Evolutionary conservation across 1,284 basidiomycete genomes (phyloP).

Genomic region (Jaminaea rosea): DNA sequence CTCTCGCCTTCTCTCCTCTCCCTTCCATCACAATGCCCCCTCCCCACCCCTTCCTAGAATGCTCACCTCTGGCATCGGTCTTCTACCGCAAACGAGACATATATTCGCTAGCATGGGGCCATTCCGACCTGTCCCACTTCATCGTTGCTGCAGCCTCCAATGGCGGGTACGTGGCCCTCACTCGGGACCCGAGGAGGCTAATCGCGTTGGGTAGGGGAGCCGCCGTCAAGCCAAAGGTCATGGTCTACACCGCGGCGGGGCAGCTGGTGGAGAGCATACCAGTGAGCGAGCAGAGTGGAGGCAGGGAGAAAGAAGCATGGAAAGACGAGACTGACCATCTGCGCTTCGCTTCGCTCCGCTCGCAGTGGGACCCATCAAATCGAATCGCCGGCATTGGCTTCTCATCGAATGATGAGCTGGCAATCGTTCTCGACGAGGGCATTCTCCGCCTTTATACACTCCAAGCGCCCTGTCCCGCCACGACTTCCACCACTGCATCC

Average conservation of each 20-base stretch:
- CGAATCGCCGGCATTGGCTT: conserved; percentile 71
- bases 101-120: conserved; percentile 65
- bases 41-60: conserved; percentile 31
- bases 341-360: not conserved
- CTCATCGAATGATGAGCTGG: conserved; percentile 68
- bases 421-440: conserved; percentile 84
- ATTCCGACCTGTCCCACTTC: conserved; percentile 68
- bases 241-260: conserved; percentile 52
- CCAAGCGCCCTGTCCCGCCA: conserved; percentile 28
- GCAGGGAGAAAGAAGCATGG: conserved; percentile 38
- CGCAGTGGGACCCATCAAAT: conserved; percentile 67
- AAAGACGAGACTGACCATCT: conserved; percentile 7
- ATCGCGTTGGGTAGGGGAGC: conserved; percentile 63
- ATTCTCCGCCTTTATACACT: conserved; percentile 81
- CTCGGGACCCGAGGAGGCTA: conserved; percentile 74
- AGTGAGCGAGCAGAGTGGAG: conserved; percentile 42
- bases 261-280: conserved; percentile 48
- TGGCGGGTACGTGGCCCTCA: conserved; percentile 80
- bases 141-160: conserved; percentile 70
- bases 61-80: conserved; percentile 38
- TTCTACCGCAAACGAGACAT: conserved; percentile 62
- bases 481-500: not conserved
- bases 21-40: too few relatives aligned
- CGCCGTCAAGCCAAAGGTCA: conserved; percentile 59
- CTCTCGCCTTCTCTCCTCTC: too few relatives aligned